Conservation (phyloP, 1,284 basidiomycete species). For the Rhodotorula sp. region DNA sequence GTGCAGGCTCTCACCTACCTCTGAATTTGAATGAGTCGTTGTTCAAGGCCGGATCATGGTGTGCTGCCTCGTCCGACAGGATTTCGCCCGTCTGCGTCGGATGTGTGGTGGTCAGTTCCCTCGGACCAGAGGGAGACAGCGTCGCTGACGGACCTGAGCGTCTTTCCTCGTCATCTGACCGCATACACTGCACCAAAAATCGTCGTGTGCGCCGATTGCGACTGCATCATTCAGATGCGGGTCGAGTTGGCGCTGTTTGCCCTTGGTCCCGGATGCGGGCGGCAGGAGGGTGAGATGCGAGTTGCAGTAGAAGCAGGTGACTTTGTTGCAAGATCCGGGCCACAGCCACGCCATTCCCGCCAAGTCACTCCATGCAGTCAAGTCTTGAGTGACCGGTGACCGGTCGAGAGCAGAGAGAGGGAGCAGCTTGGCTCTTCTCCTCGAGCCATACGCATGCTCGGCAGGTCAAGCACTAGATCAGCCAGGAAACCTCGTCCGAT, state of each 20-base stretch:
- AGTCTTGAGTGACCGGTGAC: too few species aligned
- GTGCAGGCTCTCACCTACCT: conserved; percentile 55
- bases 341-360: background rate
- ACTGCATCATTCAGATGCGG: background rate
- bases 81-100: conserved; percentile 61
- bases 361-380: background rate
- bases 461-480: too few species aligned
- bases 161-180: conserved; percentile 10
- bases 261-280: background rate
- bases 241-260: conserved; percentile 18
- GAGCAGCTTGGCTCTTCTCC: too few species aligned
- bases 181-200: conserved; percentile 22
- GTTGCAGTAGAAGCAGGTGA: conserved; percentile 30
- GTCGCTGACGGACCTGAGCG: background rate
- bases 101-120: too few species aligned
- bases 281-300: background rate
- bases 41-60: conserved; percentile 75
- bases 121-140: rapidly evolving
- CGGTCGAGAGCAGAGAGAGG: too few species aligned
- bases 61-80: conserved; percentile 77
- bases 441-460: background rate
- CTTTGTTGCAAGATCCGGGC: background rate
- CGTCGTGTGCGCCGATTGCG: background rate
- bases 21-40: conserved; percentile 66
- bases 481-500: too few species aligned